Evolutionary conservation across 2,329 filamentous ascomycete species (phyloP).

Genomic region (Diaporthe sp.): DNA sequence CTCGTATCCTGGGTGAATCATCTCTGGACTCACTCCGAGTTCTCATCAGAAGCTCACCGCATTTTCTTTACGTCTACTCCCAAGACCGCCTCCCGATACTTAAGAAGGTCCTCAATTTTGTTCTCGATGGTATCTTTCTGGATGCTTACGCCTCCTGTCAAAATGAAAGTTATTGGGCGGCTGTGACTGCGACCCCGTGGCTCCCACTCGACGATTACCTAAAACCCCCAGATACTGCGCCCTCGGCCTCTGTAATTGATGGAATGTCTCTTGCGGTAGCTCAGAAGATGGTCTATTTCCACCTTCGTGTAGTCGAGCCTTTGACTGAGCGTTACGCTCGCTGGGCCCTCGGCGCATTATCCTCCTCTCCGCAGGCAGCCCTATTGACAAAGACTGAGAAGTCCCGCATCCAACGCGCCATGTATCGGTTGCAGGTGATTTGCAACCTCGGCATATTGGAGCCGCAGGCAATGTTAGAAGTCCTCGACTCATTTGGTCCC

Average conservation of each 20-base stretch:
- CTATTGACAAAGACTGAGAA: constrained; percentile 23
- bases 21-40: neutral
- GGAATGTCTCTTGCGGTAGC: neutral
- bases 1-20: neutral
- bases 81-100: neutral
- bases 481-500: neutral
- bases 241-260: neutral
- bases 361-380: constrained; percentile 6
- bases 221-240: neutral
- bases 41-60: neutral
- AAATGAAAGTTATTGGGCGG: neutral
- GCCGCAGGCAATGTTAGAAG: fast-evolving
- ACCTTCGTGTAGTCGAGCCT: constrained; percentile 31
- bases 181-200: neutral
- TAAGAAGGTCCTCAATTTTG: neutral
- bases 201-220: constrained; percentile 4
- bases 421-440: constrained; percentile 27
- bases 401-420: constrained; percentile 26
- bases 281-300: constrained; percentile 22
- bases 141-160: constrained; percentile 1
- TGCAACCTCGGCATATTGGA: neutral
- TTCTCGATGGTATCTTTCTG: neutral
- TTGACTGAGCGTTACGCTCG: constrained; percentile 33
- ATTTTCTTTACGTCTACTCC: neutral
- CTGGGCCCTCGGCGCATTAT: constrained; percentile 31